Evolutionary conservation across 2,329 filamentous ascomycete genomes (phyloP), one percentile per base, ranked within the genome.

Genomic region (Basipetospora chlamydospora): DNA sequence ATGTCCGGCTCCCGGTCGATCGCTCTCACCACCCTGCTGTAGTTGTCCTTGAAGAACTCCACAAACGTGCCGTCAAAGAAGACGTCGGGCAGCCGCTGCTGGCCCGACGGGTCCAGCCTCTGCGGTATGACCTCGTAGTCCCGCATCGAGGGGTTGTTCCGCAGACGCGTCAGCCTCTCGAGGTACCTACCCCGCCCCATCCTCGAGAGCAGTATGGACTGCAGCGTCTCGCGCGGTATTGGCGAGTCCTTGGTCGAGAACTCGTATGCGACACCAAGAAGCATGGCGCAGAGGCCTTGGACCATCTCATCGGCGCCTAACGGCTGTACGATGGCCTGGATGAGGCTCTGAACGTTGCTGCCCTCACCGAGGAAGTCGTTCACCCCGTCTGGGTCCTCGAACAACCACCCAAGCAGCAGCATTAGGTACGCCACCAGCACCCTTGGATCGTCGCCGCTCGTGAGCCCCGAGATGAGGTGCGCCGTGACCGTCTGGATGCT

Each of bases 221-320:
- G 82, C 30, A 98, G 61, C 8, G 80, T 87, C 17, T 76, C 67
- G 42, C 90, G 72, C 5, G 88, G 73, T 35, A 98, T 79, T 0
- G 90, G 85, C 0, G 88, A 96, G 56, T 98, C 90, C 52, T 93
- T 94, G 1, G 88, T 95, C 8, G 88, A 96, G 50, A 96, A 98
- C 50, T 98, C 90, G 53, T 96, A 98, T 4, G 90, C 70, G 15
- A 92, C 78, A 8, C 88, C 90, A 2, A 96, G 66, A 1, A 98
- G 61, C 52, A 86, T 76, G 12, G 86, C 80, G 52, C 81, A 85
- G 10, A 98, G 66, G 2, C 90, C 90, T 44, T 84, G 80, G 11
- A 88, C 67, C 22, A 93, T 62, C 15, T 72, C 63, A 41, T 76
- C 77, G 10, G 73, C 73, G 11, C 35, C 28, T 16, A 45, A 42